A percentile compares a stretch with the other conserved stretches of the same genome.
These are phyloP conservation scores for Didymella pinodella DNA, from an alignment of 2,329 filamentous ascomycete species.

Conservation along the genomic window DNA sequence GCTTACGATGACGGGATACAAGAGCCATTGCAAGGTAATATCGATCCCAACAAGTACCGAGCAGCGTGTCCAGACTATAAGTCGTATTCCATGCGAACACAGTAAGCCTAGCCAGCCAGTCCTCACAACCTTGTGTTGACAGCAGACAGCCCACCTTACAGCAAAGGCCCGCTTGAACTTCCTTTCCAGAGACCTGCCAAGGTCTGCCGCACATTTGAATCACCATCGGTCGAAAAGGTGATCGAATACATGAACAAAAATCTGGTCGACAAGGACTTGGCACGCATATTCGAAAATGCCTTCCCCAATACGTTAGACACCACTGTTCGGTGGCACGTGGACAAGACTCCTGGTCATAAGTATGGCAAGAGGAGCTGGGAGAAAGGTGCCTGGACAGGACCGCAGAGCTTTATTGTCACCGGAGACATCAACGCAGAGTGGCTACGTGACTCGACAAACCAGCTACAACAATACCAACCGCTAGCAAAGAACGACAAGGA, in stretches of 20 bases:
- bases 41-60: constrained; percentile 48
- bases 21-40: constrained; percentile 39
- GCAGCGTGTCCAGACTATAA: constrained; percentile 72
- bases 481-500: constrained; percentile 81
- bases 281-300: constrained; percentile 91
- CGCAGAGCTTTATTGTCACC: constrained; percentile 92
- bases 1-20: constrained; percentile 30
- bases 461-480: constrained; percentile 86
- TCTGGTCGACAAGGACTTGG: constrained; percentile 86
- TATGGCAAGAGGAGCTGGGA: constrained; percentile 47
- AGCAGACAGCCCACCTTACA: constrained; percentile 72
- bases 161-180: constrained; percentile 77
- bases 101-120: constrained; percentile 56
- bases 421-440: constrained; percentile 94
- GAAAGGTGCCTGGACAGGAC: constrained; percentile 74
- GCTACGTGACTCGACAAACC: constrained; percentile 92
- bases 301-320: constrained; percentile 93
- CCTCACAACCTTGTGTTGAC: not conserved
- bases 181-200: constrained; percentile 85
- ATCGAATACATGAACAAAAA: constrained; percentile 81
- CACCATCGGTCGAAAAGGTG: constrained; percentile 84
- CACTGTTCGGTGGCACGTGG: constrained; percentile 85
- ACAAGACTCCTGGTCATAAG: constrained; percentile 59
- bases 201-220: constrained; percentile 88
- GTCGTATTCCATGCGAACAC: constrained; percentile 64